These are phyloP conservation scores for Sclerotinia borealis DNA, from an alignment of 2,329 filamentous ascomycete species.

Conservation along the genomic window DNA sequence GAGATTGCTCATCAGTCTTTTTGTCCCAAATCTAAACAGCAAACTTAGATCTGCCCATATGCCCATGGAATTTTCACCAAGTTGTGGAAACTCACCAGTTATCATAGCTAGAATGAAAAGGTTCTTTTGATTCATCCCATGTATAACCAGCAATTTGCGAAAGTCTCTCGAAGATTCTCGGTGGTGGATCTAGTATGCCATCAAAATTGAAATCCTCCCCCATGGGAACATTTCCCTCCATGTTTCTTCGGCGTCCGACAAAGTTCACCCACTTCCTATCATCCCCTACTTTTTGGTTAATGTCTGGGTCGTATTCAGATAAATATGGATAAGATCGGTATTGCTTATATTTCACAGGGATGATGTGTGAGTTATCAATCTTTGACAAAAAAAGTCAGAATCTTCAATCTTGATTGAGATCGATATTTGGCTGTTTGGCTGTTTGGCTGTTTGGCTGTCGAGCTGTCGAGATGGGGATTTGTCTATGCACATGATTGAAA, in stretches of 20 bases:
- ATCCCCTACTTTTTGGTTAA: conserved; percentile 13
- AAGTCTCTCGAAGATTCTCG: conserved; percentile 66
- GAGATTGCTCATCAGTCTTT: neutral
- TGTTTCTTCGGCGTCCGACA: conserved; percentile 11
- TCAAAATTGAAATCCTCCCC: conserved; percentile 22
- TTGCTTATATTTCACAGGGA: neutral
- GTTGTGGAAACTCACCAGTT: conserved; percentile 58
- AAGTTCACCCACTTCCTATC: neutral
- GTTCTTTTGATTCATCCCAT: conserved; percentile 61
- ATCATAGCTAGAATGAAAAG: conserved; percentile 69
- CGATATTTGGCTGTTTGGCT: neutral
- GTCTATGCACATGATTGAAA: neutral
- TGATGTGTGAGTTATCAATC: neutral
- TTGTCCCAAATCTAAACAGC: neutral
- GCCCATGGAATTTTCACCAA: neutral
- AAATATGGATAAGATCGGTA: neutral
- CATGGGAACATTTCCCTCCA: conserved; percentile 24
- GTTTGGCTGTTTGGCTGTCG: neutral
- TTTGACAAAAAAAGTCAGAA: neutral
- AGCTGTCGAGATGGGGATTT: neutral
- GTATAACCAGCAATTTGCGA: conserved; percentile 67
- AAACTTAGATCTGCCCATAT: neutral
- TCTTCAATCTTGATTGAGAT: neutral
- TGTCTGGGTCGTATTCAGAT: neutral
- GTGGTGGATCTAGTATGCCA: conserved; percentile 58